These are phyloP conservation scores for Rhinocladiella similis DNA, from an alignment of 2,329 filamentous ascomycete genomes.

Conservation along the genomic window DNA sequence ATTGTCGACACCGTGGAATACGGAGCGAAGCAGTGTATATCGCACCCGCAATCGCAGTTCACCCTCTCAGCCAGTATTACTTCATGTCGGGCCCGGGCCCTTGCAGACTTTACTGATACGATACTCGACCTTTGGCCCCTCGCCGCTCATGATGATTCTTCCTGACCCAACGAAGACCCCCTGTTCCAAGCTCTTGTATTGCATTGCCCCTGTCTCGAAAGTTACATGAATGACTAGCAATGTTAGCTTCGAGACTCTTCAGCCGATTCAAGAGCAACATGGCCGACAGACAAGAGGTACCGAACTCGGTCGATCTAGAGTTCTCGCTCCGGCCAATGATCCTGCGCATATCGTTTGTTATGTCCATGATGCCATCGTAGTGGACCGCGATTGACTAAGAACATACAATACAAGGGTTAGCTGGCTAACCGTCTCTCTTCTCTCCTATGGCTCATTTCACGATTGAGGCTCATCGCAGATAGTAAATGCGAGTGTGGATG, in stretches of 20 bases:
- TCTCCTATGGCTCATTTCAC: too few relatives aligned
- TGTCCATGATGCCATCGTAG: constrained; percentile 42
- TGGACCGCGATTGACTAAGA: constrained; percentile 39
- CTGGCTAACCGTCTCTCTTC: background rate
- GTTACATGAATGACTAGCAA: constrained; percentile 37
- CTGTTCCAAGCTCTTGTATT: constrained; percentile 43
- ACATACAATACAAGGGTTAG: background rate
- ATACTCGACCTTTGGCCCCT: constrained; percentile 38
- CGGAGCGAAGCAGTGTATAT: too few relatives aligned
- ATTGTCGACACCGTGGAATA: too few relatives aligned
- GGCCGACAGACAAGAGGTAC: constrained; percentile 39
- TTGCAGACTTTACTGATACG: constrained; percentile 36
- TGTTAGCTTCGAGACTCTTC: constrained; percentile 1
- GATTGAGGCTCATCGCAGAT: too few relatives aligned
- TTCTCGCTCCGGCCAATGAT: constrained; percentile 37
- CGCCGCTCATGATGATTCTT: constrained; percentile 36
- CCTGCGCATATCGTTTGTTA: constrained; percentile 35
- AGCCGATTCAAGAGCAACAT: background rate
- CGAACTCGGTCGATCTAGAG: constrained; percentile 39
- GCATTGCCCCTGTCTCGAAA: constrained; percentile 44
- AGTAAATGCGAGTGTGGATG: too few relatives aligned
- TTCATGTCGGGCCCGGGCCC: constrained; percentile 4
- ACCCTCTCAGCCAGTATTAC: too few relatives aligned
- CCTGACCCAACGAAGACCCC: constrained; percentile 43
- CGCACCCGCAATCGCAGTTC: too few relatives aligned